Evolutionary conservation across 2,329 filamentous ascomycete species (phyloP).

Genomic region (Colletotrichum musae): DNA sequence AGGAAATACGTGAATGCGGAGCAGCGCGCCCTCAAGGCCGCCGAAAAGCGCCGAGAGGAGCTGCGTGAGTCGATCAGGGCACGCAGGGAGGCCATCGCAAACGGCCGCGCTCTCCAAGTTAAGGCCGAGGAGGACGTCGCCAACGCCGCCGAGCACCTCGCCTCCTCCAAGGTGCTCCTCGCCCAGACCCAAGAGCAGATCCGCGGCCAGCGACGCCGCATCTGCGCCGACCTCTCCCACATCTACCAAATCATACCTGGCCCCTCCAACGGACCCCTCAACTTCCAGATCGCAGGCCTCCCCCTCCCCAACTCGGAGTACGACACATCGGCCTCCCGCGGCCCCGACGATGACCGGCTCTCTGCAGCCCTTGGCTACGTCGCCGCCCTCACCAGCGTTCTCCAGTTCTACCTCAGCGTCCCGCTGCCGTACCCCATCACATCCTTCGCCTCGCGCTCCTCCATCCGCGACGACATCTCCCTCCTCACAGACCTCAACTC

Average conservation of each 20-base stretch:
- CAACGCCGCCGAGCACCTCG: conserved; percentile 72
- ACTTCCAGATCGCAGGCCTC: conserved; percentile 87
- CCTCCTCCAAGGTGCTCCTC: conserved; percentile 68
- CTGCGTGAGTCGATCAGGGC: conserved; percentile 76
- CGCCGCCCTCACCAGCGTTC: conserved; percentile 79
- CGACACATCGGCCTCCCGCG: conserved; percentile 62
- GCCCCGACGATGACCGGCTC: conserved; percentile 75
- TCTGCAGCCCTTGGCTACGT: conserved; percentile 88
- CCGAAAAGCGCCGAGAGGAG: conserved; percentile 75
- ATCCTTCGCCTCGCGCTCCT: conserved; percentile 80
- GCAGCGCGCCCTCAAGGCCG: conserved; percentile 74
- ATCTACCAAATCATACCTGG: conserved; percentile 86
- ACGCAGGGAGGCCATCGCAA: conserved; percentile 76
- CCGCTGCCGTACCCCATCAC: conserved; percentile 86
- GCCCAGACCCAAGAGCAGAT: conserved; percentile 74
- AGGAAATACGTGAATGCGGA: conserved; percentile 73
- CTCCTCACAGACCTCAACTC: conserved; percentile 58
- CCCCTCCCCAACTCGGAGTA: conserved; percentile 86
- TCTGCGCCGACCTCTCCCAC: conserved; percentile 84
- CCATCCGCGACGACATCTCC: conserved; percentile 82
- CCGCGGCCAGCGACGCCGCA: conserved; percentile 88
- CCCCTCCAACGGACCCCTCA: conserved; percentile 71
- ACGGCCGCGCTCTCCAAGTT: conserved; percentile 72
- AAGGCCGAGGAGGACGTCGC: conserved; percentile 73
- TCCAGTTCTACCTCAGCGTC: conserved; percentile 86